phyloP scores from a whole-genome alignment of 1,284 basidiomycete species.

The Ganoderma boninense region DNA sequence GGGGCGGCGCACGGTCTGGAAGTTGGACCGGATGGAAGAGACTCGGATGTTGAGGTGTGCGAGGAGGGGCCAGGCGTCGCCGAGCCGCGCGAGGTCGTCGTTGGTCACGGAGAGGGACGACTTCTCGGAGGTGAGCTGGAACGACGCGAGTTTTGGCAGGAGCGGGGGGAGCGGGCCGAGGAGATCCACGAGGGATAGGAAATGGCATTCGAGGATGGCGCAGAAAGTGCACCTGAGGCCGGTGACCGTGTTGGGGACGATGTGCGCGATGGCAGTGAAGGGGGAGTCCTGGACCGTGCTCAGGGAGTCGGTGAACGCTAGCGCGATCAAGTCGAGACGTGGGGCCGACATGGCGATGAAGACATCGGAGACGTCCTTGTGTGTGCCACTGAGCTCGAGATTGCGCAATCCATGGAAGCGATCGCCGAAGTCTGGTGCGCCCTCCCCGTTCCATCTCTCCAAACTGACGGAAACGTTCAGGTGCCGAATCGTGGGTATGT shows the following conservation, averaged over 20 bases:
- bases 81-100: not conserved
- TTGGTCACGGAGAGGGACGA: not conserved
- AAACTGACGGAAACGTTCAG: not conserved
- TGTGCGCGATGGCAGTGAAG: not conserved
- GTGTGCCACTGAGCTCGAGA: not conserved
- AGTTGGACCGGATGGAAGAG: not conserved
- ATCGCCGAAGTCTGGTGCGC: not conserved
- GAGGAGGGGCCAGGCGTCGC: constrained; percentile 1
- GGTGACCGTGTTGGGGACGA: not conserved
- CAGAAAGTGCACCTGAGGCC: not conserved
- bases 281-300: not conserved
- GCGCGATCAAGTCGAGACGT: not conserved
- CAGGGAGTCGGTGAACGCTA: not conserved
- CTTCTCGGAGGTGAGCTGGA: not conserved
- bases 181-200: not conserved
- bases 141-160: not conserved
- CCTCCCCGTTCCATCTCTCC: not conserved
- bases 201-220: not conserved
- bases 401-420: not conserved
- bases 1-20: not conserved
- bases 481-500: not conserved
- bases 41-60: not conserved
- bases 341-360: not conserved
- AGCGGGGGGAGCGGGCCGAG: not conserved
- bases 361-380: constrained; percentile 2